A percentile compares a stretch with the other conserved stretches of the same genome.
These are phyloP conservation scores for Avena eriantha DNA, from an alignment of 176 grass and related monocot genomes.

Conservation along the genomic window DNA sequence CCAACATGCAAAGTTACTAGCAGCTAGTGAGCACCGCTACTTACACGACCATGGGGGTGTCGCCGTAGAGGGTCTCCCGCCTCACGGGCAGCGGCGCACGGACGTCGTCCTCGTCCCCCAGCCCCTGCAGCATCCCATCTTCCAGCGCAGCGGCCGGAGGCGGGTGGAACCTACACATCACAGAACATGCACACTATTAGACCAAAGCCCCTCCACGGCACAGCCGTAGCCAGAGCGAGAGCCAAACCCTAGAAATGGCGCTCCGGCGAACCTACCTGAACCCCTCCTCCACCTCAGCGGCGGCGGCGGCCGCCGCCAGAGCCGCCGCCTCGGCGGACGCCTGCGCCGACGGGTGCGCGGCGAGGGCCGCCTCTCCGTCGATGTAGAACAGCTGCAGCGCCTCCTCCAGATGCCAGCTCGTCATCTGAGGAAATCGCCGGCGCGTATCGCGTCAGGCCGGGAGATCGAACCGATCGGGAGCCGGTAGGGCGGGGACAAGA, in stretches of 20 bases:
- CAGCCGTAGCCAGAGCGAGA: background rate
- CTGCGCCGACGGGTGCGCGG: constrained; percentile 15
- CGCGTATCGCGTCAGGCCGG: constrained; percentile 5
- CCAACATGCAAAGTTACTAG: background rate
- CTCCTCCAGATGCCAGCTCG: constrained; percentile 90
- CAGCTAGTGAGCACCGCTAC: background rate
- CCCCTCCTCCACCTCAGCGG: constrained; percentile 44
- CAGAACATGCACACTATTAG: background rate
- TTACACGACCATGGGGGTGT: constrained; percentile 52
- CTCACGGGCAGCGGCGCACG: constrained; percentile 78
- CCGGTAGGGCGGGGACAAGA: background rate
- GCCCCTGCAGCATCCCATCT: constrained; percentile 54
- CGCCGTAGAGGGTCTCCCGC: constrained; percentile 93
- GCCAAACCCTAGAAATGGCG: constrained; percentile 37
- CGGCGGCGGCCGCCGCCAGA: constrained; percentile 15
- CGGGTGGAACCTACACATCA: constrained; percentile 42
- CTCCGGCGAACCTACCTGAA: constrained; percentile 17
- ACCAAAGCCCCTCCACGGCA: background rate
- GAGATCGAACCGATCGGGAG: constrained; percentile 13
- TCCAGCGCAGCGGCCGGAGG: constrained; percentile 57
- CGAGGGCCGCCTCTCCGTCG: constrained; percentile 63
- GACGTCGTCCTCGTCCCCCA: constrained; percentile 66
- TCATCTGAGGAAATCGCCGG: constrained; percentile 53
- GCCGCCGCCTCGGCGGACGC: background rate
- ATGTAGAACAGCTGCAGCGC: constrained; percentile 92